Conservation (phyloP, 129 eudicot species). For the Helianthus tuberosus region DNA sequence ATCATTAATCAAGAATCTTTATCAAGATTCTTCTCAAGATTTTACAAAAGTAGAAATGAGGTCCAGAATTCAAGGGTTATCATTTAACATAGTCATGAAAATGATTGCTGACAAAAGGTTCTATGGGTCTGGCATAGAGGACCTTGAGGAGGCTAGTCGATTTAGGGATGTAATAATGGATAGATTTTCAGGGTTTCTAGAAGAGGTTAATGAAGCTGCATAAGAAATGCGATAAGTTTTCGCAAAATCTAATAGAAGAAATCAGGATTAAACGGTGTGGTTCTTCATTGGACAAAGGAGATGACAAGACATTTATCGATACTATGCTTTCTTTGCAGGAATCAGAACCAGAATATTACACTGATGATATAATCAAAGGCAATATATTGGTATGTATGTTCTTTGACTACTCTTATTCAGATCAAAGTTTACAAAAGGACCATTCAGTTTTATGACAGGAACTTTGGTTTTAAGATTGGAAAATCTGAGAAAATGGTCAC, state of each 20-base stretch:
- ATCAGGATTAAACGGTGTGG: not conserved
- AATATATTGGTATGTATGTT: conserved; percentile 38
- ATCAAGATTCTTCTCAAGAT: not conserved
- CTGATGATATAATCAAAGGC: conserved; percentile 65
- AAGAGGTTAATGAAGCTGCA: conserved; percentile 38
- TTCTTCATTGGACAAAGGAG: not conserved
- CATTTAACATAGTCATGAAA: conserved; percentile 46
- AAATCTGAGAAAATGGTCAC: no score
- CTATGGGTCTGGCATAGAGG: conserved; percentile 27
- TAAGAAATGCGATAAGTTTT: conserved; percentile 35
- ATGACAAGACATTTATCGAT: conserved; percentile 44
- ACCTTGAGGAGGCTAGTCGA: conserved; percentile 23
- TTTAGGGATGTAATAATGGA: conserved; percentile 39
- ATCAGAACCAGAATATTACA: conserved; percentile 51
- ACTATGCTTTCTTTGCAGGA: conserved; percentile 51
- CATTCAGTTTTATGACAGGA: no score
- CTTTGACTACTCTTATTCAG: no score
- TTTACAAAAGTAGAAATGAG: conserved; percentile 36
- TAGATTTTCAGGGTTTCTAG: conserved; percentile 37
- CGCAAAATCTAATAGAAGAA: conserved; percentile 54
- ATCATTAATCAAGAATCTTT: conserved; percentile 20
- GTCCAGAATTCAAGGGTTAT: conserved; percentile 34
- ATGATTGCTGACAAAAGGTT: conserved; percentile 47
- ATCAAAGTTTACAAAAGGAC: no score
- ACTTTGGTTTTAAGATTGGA: no score